Percentiles rank a stretch among this genome's conserved stretches.
Evolutionary conservation across 805 yeast species (phyloP).

Genomic region (Candida xiaguanensis): DNA sequence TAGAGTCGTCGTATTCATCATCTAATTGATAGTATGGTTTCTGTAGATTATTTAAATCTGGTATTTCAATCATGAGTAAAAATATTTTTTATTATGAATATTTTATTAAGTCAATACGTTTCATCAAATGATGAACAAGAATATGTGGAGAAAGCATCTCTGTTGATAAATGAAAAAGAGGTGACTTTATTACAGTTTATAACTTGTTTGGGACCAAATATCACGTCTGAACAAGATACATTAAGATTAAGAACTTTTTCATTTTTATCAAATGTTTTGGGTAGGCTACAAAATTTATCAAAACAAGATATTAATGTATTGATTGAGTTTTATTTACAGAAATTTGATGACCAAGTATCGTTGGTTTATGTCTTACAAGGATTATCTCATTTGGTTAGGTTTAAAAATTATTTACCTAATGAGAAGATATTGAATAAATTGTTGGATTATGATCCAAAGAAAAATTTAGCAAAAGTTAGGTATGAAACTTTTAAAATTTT

Average conservation of each 20-base stretch:
- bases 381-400: conserved; percentile 45
- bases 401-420: conserved; percentile 45
- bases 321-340: conserved; percentile 56
- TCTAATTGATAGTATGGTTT: background rate
- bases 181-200: conserved; percentile 51
- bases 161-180: conserved; percentile 16
- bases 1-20: background rate
- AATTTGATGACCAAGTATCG: conserved; percentile 62
- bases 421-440: conserved; percentile 35
- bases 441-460: conserved; percentile 49
- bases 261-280: conserved; percentile 38
- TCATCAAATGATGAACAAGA: conserved; percentile 22
- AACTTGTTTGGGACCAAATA: conserved; percentile 53
- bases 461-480: conserved; percentile 60
- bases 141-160: conserved; percentile 22
- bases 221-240: conserved; percentile 56
- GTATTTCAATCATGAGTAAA: conserved; percentile 40
- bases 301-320: conserved; percentile 49
- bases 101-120: conserved; percentile 35
- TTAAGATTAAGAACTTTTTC: conserved; percentile 46
- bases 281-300: conserved; percentile 24
- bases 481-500: conserved; percentile 54
- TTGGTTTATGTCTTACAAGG: conserved; percentile 53
- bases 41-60: conserved; percentile 30
- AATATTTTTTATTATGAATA: conserved; percentile 15